phyloP scores from a whole-genome alignment of 2,329 filamentous ascomycete species.

The Colletotrichum magnum region DNA sequence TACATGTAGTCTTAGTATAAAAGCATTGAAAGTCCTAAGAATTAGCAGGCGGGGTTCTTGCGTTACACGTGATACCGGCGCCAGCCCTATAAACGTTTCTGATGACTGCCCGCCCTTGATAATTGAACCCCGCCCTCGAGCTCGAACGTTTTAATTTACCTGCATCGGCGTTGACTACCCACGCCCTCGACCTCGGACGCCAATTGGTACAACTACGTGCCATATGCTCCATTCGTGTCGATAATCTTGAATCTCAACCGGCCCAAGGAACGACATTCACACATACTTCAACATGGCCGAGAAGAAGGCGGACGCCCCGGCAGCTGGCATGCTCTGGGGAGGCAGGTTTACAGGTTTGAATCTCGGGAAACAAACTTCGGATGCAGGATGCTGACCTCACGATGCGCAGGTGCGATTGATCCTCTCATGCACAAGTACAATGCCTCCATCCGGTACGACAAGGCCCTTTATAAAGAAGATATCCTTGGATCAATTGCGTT shows the following conservation, averaged over 20 bases:
- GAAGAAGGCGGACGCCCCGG: conserved; percentile 47
- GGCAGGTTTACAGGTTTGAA: conserved; percentile 60
- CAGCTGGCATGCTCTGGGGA: conserved; percentile 42
- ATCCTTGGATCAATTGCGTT: conserved; percentile 76
- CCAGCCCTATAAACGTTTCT: conserved; percentile 12
- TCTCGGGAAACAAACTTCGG: conserved; percentile 22
- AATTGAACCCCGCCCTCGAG: background rate
- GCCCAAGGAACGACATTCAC: conserved; percentile 14
- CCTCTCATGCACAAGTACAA: conserved; percentile 64
- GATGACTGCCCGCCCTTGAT: background rate
- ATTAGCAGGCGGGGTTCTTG: background rate
- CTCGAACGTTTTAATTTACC: background rate
- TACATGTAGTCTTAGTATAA: background rate
- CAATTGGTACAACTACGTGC: conserved; percentile 1
- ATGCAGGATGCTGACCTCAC: conserved; percentile 20
- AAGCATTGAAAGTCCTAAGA: background rate
- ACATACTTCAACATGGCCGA: conserved; percentile 12
- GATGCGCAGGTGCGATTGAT: conserved; percentile 35
- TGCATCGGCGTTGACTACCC: background rate
- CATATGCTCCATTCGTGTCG: background rate
- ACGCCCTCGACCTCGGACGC: conserved; percentile 2
- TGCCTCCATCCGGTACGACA: conserved; percentile 77
- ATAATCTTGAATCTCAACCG: background rate
- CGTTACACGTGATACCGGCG: background rate
- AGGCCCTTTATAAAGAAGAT: conserved; percentile 75